Percentiles rank a stretch among this genome's conserved stretches.
Evolutionary conservation across 2,329 filamentous ascomycete genomes (phyloP).

Genomic region (Epichloe festucae): DNA sequence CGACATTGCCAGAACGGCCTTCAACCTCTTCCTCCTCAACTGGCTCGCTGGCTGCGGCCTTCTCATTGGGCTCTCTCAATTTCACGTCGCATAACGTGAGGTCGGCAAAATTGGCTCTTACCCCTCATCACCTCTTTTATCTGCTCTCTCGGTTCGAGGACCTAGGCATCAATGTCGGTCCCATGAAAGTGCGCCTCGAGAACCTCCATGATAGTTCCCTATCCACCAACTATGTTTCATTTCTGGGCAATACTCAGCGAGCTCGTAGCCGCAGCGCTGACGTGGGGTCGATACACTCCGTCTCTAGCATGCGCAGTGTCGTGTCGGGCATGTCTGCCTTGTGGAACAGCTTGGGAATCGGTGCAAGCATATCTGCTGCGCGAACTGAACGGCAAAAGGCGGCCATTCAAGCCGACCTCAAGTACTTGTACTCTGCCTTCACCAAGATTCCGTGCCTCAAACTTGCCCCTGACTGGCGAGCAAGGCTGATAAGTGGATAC

Average conservation of each 20-base stretch:
- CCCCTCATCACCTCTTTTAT: conserved; percentile 94
- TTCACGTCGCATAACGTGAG: conserved; percentile 79
- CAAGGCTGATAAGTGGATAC: conserved; percentile 78
- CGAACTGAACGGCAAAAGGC: conserved; percentile 85
- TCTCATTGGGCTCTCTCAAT: conserved; percentile 74
- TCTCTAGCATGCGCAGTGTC: conserved; percentile 91
- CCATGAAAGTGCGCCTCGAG: conserved; percentile 91
- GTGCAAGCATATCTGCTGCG: conserved; percentile 63
- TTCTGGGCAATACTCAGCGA: conserved; percentile 66
- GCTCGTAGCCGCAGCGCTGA: conserved; percentile 70
- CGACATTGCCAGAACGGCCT: conserved; percentile 47
- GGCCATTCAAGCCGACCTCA: conserved; percentile 73
- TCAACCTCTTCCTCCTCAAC: conserved; percentile 58
- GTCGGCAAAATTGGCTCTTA: conserved; percentile 81
- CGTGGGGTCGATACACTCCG: conserved; percentile 83
- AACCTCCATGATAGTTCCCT: conserved; percentile 82
- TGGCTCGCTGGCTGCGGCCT: conserved; percentile 65
- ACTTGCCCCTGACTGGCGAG: conserved; percentile 84
- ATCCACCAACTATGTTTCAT: conserved; percentile 89
- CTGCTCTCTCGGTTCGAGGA: conserved; percentile 92
- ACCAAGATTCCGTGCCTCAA: conserved; percentile 93
- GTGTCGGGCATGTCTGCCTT: conserved; percentile 93
- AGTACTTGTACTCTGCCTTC: conserved; percentile 94
- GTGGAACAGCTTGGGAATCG: conserved; percentile 79
- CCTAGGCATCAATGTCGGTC: conserved; percentile 76